Conservation (phyloP, 257 asterid species). For the Cordia subcordata region DNA sequence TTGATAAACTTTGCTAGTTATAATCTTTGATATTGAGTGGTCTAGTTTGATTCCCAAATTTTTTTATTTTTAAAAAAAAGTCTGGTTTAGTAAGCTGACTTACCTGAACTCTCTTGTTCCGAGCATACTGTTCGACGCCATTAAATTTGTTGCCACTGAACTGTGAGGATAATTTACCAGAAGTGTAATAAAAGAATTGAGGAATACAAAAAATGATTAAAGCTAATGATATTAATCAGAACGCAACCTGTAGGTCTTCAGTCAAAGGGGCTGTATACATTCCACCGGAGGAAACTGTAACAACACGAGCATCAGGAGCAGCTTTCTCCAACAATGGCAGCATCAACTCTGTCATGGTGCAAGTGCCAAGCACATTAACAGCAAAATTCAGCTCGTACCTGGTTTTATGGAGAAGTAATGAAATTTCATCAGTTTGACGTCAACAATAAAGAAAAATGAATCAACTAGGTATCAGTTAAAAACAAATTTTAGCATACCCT, state of each 20-base stretch:
- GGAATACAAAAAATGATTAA: neutral
- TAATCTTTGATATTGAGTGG: too few relatives aligned
- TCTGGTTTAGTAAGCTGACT: too few relatives aligned
- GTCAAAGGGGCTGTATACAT: slow-evolving; percentile 85
- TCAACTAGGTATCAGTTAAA: slow-evolving; percentile 13
- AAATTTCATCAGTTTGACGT: too few relatives aligned
- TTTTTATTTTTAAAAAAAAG: too few relatives aligned
- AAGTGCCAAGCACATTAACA: slow-evolving; percentile 83
- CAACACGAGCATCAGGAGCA: slow-evolving; percentile 92
- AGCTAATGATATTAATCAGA: neutral
- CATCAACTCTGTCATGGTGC: slow-evolving; percentile 69
- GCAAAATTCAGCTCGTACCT: slow-evolving; percentile 87
- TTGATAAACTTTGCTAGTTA: too few relatives aligned
- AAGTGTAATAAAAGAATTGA: slow-evolving; percentile 6
- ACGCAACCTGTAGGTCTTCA: slow-evolving; percentile 60
- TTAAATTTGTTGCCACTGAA: slow-evolving; percentile 49
- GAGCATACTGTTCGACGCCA: slow-evolving; percentile 84
- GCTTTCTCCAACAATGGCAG: slow-evolving; percentile 82
- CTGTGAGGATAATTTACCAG: slow-evolving; percentile 35
- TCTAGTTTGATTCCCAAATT: too few relatives aligned
- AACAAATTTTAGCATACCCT: slow-evolving; percentile 54
- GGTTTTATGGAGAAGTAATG: slow-evolving; percentile 6
- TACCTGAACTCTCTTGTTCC: slow-evolving; percentile 94
- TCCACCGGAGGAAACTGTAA: slow-evolving; percentile 92
- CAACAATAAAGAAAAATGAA: neutral